phyloP scores from a whole-genome alignment of 2,329 filamentous ascomycete species.

The Drechmeria coniospora region DNA sequence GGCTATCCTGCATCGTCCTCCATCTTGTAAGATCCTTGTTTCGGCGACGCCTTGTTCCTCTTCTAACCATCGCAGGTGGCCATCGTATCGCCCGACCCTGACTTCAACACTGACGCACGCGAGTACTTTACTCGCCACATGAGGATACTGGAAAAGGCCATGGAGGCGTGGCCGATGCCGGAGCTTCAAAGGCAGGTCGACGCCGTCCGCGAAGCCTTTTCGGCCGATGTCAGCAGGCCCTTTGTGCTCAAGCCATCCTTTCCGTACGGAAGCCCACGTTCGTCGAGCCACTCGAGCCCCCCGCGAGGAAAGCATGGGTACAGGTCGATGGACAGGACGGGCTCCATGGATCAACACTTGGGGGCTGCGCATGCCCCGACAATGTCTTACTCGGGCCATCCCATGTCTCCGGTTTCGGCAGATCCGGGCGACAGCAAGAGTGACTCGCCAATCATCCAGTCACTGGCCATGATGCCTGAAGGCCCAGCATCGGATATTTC shows the following conservation, averaged over 20 bases:
- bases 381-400: constrained; percentile 55
- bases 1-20: constrained; percentile 82
- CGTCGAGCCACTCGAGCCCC: constrained; percentile 47
- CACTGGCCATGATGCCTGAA: constrained; percentile 54
- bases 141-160: constrained; percentile 79
- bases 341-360: constrained; percentile 38
- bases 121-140: constrained; percentile 89
- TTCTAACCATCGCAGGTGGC: constrained; percentile 48
- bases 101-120: constrained; percentile 68
- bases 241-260: constrained; percentile 84
- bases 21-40: constrained; percentile 57
- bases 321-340: constrained; percentile 30
- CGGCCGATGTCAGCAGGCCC: constrained; percentile 65
- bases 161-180: constrained; percentile 69
- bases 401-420: constrained; percentile 66
- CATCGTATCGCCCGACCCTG: constrained; percentile 81
- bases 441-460: constrained; percentile 59
- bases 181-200: constrained; percentile 86
- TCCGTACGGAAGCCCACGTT: constrained; percentile 67
- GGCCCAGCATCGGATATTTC: constrained; percentile 36
- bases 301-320: constrained; percentile 35
- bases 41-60: not conserved
- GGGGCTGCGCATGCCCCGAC: constrained; percentile 36
- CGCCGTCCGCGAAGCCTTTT: constrained; percentile 79
- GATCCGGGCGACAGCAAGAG: constrained; percentile 59